Evolutionary conservation across 805 yeast genomes (phyloP), one percentile per base, ranked within the genome.

Genomic region (Hanseniaspora opuntiae): DNA sequence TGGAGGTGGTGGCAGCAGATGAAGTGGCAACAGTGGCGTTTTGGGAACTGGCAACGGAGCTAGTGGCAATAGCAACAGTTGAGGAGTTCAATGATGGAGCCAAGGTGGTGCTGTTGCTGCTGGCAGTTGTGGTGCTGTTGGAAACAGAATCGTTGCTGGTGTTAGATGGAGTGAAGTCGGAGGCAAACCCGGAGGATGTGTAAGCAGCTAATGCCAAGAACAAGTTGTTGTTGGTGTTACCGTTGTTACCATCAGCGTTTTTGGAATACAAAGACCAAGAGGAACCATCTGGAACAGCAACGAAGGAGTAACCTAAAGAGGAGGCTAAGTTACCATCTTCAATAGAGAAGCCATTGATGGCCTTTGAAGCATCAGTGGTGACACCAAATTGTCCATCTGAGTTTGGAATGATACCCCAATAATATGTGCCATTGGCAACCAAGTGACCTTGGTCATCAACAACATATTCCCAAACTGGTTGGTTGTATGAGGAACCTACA

Each of bases 271-370:
- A 40, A 30, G 32, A 51, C 42, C 52, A 56, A 47, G 55, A 24
- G 20, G 55, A 58, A 16, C 64, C 66, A 36, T 66, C 58, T 37
- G 72, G 70, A 54, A 72, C 68, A 36, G 74, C 74, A n/a, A n/a
- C 39, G 33, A 51, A 51, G 37, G 63, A 61, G 66, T 73, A 75
- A 39, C 60, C 67, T 28, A 62, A 58, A 32, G 64, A 58, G 45
- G 68, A 70, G 37, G 66, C 56, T 61, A 75, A 67, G 60, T 65
- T 58, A 37, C 71, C 74, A 45, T 65, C 61, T 8, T 59, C 30
- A 58, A 75, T 65, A 25, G 73, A 58, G 60, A 72, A 76, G 3
- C 74, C 71, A 19, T 66, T 56, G 28, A 67, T 46, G 44, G 60
- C 65, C 42, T 63, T 61, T 20, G 60, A 51, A 53, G 58, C 61